These are phyloP conservation scores for Botrytis fabae DNA, from an alignment of 2,329 filamentous ascomycete species.

Conservation along the genomic window DNA sequence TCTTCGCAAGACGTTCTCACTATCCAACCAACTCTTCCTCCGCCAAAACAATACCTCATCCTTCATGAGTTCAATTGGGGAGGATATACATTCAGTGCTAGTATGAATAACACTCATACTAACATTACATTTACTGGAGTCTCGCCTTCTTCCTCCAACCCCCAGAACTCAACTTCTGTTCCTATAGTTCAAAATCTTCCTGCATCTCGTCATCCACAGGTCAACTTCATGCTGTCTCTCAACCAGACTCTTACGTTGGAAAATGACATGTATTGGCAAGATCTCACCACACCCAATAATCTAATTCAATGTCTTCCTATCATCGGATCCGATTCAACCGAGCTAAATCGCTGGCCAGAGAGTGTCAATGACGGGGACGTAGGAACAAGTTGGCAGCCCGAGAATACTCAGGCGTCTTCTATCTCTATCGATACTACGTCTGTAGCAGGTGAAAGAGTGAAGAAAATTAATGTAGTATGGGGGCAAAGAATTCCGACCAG, in stretches of 20 bases:
- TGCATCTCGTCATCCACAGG: constrained; percentile 41
- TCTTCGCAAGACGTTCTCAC: constrained; percentile 59
- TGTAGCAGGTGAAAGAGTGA: background rate
- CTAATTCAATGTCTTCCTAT: constrained; percentile 59
- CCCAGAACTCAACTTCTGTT: constrained; percentile 38
- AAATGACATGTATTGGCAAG: constrained; percentile 55
- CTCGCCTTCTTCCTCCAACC: constrained; percentile 43
- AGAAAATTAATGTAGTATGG: background rate
- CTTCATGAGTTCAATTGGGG: constrained; percentile 33
- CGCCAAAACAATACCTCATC: constrained; percentile 50
- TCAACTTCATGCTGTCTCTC: constrained; percentile 44
- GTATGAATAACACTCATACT: constrained; percentile 48
- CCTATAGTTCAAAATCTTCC: constrained; percentile 50
- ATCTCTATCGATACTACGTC: background rate
- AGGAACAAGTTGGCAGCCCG: constrained; percentile 65
- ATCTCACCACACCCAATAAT: constrained; percentile 53
- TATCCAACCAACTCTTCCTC: constrained; percentile 64
- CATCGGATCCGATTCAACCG: constrained; percentile 46
- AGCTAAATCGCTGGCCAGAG: constrained; percentile 64
- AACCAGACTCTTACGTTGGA: constrained; percentile 51
- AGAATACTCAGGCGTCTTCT: background rate
- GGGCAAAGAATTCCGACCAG: background rate
- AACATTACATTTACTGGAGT: constrained; percentile 46
- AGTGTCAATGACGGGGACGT: constrained; percentile 63
- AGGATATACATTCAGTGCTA: constrained; percentile 22